A percentile compares a stretch with the other conserved stretches of the same genome.
These are phyloP conservation scores for Kernera saxatilis DNA, from an alignment of 345 rosid species.

Conservation along the genomic window DNA sequence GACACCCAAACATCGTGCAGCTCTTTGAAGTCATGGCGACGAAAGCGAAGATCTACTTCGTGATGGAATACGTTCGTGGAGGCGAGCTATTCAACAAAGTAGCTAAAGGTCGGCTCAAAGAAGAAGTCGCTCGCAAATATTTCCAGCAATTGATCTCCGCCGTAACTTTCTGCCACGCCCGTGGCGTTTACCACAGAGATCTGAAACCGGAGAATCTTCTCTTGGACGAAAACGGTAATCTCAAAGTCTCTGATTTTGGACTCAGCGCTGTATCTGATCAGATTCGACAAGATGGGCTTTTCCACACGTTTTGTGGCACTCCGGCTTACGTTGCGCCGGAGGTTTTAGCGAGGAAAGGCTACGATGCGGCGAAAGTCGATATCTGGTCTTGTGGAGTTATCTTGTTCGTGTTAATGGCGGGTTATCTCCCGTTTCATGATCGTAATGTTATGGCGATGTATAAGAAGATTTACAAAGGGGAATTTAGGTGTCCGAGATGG, in stretches of 20 bases:
- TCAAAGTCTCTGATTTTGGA: constrained; percentile 87
- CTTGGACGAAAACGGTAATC: constrained; percentile 61
- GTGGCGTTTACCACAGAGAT: constrained; percentile 85
- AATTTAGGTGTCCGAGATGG: constrained; percentile 75
- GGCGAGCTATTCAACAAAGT: constrained; percentile 80
- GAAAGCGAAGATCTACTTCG: constrained; percentile 75
- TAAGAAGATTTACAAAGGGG: constrained; percentile 68
- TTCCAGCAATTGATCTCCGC: constrained; percentile 84
- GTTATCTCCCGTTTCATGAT: constrained; percentile 73
- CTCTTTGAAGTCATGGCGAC: constrained; percentile 95
- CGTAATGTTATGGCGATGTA: constrained; percentile 73
- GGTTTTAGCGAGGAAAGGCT: constrained; percentile 63
- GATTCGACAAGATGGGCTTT: constrained; percentile 62
- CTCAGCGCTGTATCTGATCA: constrained; percentile 75
- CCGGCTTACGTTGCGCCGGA: constrained; percentile 88
- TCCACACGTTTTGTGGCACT: constrained; percentile 87
- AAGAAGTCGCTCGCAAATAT: constrained; percentile 61
- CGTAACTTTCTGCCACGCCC: constrained; percentile 67
- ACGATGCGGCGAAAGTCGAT: constrained; percentile 81
- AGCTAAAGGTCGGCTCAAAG: constrained; percentile 64
- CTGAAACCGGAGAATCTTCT: constrained; percentile 80
- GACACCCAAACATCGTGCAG: constrained; percentile 78
- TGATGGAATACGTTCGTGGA: constrained; percentile 82
- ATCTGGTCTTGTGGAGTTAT: constrained; percentile 94
- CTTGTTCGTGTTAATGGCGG: constrained; percentile 71